A percentile compares a stretch with the other conserved stretches of the same genome.
These are phyloP conservation scores for Flaveria floridana DNA, from an alignment of 140 eudicot genomes.

Conservation along the genomic window DNA sequence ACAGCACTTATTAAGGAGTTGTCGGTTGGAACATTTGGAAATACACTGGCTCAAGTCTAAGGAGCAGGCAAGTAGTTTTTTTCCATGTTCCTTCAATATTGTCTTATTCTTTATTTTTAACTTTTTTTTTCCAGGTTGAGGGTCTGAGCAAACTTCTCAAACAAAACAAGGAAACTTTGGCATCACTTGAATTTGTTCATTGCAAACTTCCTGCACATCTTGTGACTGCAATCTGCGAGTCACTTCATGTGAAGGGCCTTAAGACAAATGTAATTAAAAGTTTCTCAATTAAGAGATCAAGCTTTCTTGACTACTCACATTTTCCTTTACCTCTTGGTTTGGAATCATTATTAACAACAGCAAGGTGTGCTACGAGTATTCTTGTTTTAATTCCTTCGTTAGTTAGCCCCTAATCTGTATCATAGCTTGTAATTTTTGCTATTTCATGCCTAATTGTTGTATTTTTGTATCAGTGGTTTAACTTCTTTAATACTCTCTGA, in stretches of 20 bases:
- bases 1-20: conserved; percentile 59
- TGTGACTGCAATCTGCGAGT: conserved; percentile 60
- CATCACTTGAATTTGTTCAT: conserved; percentile 51
- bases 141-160: conserved; percentile 73
- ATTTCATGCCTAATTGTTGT: neutral
- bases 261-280: conserved; percentile 50
- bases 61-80: conserved; percentile 51
- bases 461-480: conserved; percentile 46
- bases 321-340: conserved; percentile 56
- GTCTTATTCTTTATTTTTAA: neutral
- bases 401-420: neutral
- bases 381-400: neutral
- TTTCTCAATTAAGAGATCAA: conserved; percentile 65
- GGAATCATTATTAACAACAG: conserved; percentile 48
- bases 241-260: conserved; percentile 41
- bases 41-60: conserved; percentile 60
- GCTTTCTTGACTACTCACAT: conserved; percentile 47
- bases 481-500: conserved; percentile 57
- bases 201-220: conserved; percentile 68
- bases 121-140: conserved; percentile 49
- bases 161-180: conserved; percentile 54
- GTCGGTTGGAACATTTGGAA: conserved; percentile 52
- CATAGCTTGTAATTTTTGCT: neutral
- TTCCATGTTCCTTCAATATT: neutral
- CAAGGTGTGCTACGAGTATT: conserved; percentile 44